Conservation (phyloP, 495 filamentous ascomycete genomes). For the Daldinia childiae region DNA sequence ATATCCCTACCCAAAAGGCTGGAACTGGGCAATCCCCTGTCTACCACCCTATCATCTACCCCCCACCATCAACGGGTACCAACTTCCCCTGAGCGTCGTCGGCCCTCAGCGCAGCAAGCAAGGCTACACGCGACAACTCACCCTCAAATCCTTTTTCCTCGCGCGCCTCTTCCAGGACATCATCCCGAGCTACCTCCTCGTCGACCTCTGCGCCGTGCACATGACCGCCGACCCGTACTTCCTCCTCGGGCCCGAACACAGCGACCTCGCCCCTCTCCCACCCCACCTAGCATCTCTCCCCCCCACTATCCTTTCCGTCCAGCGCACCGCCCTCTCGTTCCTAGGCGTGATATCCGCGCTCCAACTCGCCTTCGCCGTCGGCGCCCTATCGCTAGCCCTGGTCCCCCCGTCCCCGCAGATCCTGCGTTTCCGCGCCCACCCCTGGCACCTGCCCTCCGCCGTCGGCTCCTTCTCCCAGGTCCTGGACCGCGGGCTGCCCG, state of each 20-base stretch:
- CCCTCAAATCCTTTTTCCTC: conserved; percentile 57
- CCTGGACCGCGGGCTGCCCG: conserved; percentile 72
- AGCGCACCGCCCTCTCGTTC: conserved; percentile 61
- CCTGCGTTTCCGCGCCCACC: conserved; percentile 58
- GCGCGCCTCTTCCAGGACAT: conserved; percentile 56
- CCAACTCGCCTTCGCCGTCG: conserved; percentile 58
- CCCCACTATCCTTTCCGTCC: conserved; percentile 54
- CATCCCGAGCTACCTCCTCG: conserved; percentile 64
- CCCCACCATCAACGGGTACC: conserved; percentile 47
- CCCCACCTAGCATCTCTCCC: conserved; percentile 53
- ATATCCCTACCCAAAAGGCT: conserved; percentile 56
- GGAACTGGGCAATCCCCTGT: conserved; percentile 74
- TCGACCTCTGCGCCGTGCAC: conserved; percentile 72
- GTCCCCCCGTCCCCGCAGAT: conserved; percentile 53
- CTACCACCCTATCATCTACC: conserved; percentile 66
- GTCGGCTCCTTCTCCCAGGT: conserved; percentile 68
- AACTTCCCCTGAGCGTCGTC: conserved; percentile 47
- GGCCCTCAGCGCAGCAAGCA: conserved; percentile 48
- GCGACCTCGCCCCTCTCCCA: conserved; percentile 49
- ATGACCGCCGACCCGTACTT: conserved; percentile 84
- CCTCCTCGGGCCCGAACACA: conserved; percentile 54
- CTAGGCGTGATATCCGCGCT: conserved; percentile 64
- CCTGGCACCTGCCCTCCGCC: conserved; percentile 72
- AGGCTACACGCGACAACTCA: conserved; percentile 51
- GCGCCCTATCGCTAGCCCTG: conserved; percentile 58